A percentile compares a stretch with the other conserved stretches of the same genome.
Conservation (phyloP, 2,329 filamentous ascomycete species). For the Pseudogymnoascus sp. region DNA sequence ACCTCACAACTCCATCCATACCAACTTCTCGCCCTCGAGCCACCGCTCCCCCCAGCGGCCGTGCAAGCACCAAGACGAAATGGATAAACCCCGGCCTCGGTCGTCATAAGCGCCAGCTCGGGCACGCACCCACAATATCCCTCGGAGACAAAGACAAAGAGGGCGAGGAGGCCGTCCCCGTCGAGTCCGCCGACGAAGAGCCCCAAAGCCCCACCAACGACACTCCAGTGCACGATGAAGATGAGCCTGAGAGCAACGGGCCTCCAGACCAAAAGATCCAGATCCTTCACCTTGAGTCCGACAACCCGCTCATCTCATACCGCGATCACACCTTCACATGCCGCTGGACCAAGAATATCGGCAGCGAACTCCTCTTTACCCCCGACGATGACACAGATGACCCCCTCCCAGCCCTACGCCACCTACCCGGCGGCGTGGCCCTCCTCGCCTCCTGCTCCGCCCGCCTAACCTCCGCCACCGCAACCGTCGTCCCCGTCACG, state of each 20-base stretch:
- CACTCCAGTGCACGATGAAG: conserved; percentile 25
- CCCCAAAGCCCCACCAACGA: conserved; percentile 24
- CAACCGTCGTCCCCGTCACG: conserved; percentile 8
- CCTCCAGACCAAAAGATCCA: conserved; percentile 46
- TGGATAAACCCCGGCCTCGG: conserved; percentile 20
- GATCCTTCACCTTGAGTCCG: conserved; percentile 71
- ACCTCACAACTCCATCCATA: conserved; percentile 41
- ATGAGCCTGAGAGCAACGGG: conserved; percentile 27
- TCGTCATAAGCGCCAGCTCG: conserved; percentile 13
- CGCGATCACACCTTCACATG: conserved; percentile 70
- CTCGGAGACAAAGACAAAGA: conserved; percentile 12
- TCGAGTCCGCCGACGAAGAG: conserved; percentile 14
- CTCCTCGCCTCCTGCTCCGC: conserved; percentile 62
- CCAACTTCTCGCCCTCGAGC: conserved; percentile 15
- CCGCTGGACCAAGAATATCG: conserved; percentile 72
- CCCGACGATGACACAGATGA: conserved; percentile 33
- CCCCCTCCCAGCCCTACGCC: conserved; percentile 39
- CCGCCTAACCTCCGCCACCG: conserved; percentile 51
- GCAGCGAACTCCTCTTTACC: conserved; percentile 72
- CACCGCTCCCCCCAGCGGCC: conserved; percentile 4
- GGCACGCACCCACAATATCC: conserved; percentile 7
- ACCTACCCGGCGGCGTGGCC: conserved; percentile 52
- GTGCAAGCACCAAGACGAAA: conserved; percentile 9
- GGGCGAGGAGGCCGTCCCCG: conserved; percentile 15
- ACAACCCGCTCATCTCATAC: conserved; percentile 71